These are phyloP conservation scores for Astragalus membranaceus DNA, from an alignment of 306 rosid species.

Conservation along the genomic window DNA sequence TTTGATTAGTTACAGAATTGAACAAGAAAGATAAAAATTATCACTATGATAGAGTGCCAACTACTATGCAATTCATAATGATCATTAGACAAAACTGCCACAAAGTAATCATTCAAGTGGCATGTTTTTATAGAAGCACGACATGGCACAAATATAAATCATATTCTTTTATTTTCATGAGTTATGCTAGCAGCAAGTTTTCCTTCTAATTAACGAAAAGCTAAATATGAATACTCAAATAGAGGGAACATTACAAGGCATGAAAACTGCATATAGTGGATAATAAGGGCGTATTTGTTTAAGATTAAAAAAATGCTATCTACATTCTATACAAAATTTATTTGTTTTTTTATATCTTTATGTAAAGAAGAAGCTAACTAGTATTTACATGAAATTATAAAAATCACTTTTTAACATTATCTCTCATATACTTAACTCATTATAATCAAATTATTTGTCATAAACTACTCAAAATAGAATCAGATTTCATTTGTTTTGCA, in stretches of 20 bases:
- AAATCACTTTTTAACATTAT: neutral
- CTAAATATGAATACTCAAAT: neutral
- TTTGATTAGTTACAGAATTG: constrained; percentile 14
- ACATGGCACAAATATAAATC: neutral
- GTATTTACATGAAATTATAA: neutral
- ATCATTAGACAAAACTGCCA: neutral
- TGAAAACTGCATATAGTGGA: neutral
- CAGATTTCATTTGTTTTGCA: neutral
- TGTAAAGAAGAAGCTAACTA: neutral
- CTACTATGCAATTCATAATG: neutral
- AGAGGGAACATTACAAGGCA: neutral
- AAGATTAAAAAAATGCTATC: neutral
- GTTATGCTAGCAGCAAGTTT: neutral
- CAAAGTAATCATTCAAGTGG: neutral
- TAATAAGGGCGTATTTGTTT: neutral
- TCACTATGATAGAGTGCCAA: neutral
- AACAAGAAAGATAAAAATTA: neutral
- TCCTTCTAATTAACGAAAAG: neutral
- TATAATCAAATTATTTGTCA: neutral
- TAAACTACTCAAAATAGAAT: neutral
- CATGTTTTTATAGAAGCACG: neutral
- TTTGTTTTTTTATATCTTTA: neutral
- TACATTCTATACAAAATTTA: neutral
- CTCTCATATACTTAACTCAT: neutral
- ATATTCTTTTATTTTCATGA: neutral